Evolutionary conservation across 2,329 filamentous ascomycete genomes (phyloP).

Genomic region (Xylaria sp.): DNA sequence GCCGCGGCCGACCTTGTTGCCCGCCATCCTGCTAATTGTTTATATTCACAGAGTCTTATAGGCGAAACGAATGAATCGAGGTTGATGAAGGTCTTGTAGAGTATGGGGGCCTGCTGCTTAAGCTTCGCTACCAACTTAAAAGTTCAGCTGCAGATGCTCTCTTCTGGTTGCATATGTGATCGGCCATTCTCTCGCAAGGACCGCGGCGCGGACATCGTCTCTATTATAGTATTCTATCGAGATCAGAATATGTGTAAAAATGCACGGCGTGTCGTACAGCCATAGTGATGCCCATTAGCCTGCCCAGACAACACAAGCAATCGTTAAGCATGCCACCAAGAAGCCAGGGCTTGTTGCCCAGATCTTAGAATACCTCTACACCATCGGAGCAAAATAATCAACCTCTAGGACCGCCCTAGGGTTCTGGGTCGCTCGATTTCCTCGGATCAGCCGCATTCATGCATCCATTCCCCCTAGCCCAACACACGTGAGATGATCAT

Average conservation of each 20-base stretch:
- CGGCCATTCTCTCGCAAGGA: background rate
- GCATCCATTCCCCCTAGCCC: conserved; percentile 11
- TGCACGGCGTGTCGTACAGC: conserved; percentile 1
- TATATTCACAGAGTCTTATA: background rate
- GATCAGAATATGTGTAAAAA: background rate
- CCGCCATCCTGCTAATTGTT: conserved; percentile 7
- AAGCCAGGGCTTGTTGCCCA: conserved; percentile 23
- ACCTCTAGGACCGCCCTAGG: background rate
- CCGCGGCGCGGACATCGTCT: conserved; percentile 10
- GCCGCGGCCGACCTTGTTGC: conserved; percentile 29
- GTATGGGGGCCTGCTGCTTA: background rate
- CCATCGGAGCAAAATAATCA: background rate
- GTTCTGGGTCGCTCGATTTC: conserved; percentile 24
- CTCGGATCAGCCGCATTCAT: conserved; percentile 19
- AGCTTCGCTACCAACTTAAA: background rate
- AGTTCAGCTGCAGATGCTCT: background rate
- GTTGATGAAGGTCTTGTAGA: background rate
- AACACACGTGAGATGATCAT: conserved; percentile 2
- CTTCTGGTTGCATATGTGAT: background rate
- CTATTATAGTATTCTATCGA: conserved; percentile 21
- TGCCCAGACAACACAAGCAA: conserved; percentile 24
- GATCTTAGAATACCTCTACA: conserved; percentile 11
- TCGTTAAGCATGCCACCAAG: conserved; percentile 27
- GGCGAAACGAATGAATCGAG: background rate
- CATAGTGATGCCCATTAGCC: conserved; percentile 12